phyloP scores from a whole-genome alignment of 202 grass and related monocot genomes.

The Schoenoplectus triqueter region DNA sequence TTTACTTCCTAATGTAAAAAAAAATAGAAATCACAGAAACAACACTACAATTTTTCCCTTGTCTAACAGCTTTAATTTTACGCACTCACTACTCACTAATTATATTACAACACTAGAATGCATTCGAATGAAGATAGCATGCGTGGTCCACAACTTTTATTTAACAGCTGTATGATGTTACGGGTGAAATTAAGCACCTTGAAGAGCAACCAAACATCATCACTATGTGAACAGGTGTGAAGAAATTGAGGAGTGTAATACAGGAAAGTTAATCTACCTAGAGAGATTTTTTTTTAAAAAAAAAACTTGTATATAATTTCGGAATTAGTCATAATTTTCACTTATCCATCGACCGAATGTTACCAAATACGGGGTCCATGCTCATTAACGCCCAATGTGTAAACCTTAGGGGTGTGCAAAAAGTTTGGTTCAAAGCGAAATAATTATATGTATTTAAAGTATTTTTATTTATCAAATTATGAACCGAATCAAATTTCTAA shows the following conservation, averaged over 20 bases:
- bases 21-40: too few species aligned
- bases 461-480: too few species aligned
- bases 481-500: too few species aligned
- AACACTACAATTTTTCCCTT: too few species aligned
- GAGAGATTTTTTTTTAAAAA: too few species aligned
- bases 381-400: not conserved
- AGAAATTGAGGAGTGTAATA: not conserved
- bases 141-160: not conserved
- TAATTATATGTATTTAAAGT: too few species aligned
- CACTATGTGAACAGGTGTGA: conserved; percentile 15
- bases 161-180: conserved; percentile 16
- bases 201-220: conserved; percentile 10
- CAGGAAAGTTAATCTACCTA: too few species aligned
- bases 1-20: too few species aligned
- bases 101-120: not conserved
- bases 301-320: not conserved
- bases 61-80: too few species aligned
- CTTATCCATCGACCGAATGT: conserved; percentile 6
- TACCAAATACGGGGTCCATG: conserved; percentile 26
- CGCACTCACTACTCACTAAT: too few species aligned
- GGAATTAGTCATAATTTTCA: not conserved
- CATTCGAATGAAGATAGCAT: conserved; percentile 10
- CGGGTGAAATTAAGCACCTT: conserved; percentile 1
- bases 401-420: not conserved
- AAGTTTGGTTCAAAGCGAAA: too few species aligned